Conservation (phyloP, 139 green algal species). For the Chlorella sp. region DNA sequence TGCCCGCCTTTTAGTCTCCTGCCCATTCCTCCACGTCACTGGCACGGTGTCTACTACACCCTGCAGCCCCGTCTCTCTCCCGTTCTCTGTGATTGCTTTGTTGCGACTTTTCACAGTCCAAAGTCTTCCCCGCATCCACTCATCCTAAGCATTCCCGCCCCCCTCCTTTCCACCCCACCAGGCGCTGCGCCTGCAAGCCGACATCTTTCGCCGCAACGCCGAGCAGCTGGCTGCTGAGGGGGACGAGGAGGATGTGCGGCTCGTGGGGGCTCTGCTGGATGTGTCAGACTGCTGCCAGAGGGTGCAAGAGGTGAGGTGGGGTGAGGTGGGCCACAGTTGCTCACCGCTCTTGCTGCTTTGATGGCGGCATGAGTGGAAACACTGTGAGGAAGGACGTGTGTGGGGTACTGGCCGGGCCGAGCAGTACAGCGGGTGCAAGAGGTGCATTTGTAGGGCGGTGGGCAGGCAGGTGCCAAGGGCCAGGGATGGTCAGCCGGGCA, state of each 20-base stretch:
- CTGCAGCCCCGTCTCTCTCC: no score
- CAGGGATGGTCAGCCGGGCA: no score
- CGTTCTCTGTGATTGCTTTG: no score
- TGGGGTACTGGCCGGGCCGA: no score
- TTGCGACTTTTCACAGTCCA: no score
- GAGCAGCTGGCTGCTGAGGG: slow-evolving; percentile 34
- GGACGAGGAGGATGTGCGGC: slow-evolving; percentile 23
- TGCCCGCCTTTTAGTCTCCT: neutral
- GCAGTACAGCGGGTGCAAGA: neutral
- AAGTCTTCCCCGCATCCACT: no score
- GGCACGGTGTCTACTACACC: neutral
- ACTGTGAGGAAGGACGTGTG: no score
- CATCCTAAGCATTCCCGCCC: neutral
- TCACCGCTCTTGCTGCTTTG: no score
- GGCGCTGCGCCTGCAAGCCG: slow-evolving; percentile 34
- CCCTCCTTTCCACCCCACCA: neutral
- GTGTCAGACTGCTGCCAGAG: slow-evolving; percentile 29
- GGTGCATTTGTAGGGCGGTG: neutral
- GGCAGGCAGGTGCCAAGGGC: no score
- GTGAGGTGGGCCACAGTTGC: neutral
- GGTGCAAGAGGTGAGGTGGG: slow-evolving; percentile 26
- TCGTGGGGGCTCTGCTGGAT: slow-evolving; percentile 25
- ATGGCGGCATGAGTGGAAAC: neutral
- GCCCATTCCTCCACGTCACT: neutral
- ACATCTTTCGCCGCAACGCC: slow-evolving; percentile 30